phyloP scores from a whole-genome alignment of 352 stramenopile species.

The Phytophthora pseudosyringae region DNA sequence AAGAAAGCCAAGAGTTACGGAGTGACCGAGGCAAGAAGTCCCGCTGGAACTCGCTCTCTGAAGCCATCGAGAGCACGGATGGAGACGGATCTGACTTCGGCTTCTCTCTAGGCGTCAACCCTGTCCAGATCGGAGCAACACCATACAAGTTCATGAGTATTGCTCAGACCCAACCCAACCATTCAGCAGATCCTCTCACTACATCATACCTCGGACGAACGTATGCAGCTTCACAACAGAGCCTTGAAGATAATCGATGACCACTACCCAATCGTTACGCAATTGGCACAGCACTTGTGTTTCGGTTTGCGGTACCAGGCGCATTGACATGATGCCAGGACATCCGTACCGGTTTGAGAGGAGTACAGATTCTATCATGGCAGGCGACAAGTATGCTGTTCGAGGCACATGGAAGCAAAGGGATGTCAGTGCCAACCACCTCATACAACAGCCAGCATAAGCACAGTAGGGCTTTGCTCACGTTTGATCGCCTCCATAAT shows the following conservation, averaged over 20 bases:
- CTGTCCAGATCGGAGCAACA: conserved; percentile 12
- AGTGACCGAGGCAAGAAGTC: conserved; percentile 30
- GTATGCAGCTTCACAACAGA: conserved; percentile 64
- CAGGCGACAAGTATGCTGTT: conserved; percentile 38
- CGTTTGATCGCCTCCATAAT: conserved; percentile 61
- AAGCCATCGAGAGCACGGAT: conserved; percentile 38
- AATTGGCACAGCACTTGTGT: conserved; percentile 68
- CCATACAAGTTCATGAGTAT: neutral
- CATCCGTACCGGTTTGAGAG: conserved; percentile 36
- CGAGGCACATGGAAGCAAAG: conserved; percentile 2
- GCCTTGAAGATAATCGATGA: conserved; percentile 52
- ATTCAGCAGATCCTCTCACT: neutral
- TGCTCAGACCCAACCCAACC: neutral
- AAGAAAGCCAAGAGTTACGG: conserved; percentile 60
- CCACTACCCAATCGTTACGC: conserved; percentile 75
- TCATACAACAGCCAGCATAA: neutral
- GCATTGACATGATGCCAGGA: conserved; percentile 54
- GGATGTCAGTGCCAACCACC: conserved; percentile 5
- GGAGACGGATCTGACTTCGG: conserved; percentile 29
- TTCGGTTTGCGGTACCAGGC: conserved; percentile 36
- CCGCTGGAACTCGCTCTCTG: conserved; percentile 26
- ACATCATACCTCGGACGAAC: conserved; percentile 50
- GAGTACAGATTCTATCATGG: conserved; percentile 36
- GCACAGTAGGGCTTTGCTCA: conserved; percentile 24
- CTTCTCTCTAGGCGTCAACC: conserved; percentile 21